phyloP scores from a whole-genome alignment of 257 asterid species.

The Solanum piurae region DNA sequence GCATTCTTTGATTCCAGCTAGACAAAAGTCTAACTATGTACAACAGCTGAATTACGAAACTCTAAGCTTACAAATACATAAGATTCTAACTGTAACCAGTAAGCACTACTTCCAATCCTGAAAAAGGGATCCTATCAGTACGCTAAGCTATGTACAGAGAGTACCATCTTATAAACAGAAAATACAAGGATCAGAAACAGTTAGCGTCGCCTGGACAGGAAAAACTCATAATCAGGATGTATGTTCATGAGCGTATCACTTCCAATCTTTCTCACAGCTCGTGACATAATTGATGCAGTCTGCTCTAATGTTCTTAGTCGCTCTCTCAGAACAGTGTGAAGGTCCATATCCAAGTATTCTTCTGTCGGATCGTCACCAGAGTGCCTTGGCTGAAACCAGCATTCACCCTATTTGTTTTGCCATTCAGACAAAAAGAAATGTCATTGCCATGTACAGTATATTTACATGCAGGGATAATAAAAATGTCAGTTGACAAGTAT shows the following conservation, averaged over 20 bases:
- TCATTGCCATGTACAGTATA: not conserved
- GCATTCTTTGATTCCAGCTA: not conserved
- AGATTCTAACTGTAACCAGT: not conserved
- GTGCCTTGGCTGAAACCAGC: conserved; percentile 21
- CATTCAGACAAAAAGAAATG: not conserved
- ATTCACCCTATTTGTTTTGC: conserved; percentile 14
- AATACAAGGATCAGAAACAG: not conserved
- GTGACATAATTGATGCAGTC: conserved; percentile 16
- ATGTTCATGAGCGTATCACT: not conserved
- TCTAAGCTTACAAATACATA: not conserved
- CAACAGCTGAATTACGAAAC: not conserved
- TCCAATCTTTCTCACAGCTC: conserved; percentile 6
- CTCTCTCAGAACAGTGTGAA: conserved; percentile 1
- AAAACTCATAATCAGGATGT: conserved; percentile 25
- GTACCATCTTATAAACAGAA: not conserved
- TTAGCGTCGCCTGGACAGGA: conserved; percentile 7
- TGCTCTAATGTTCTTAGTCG: conserved; percentile 12
- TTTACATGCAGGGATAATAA: not conserved
- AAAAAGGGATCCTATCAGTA: not conserved
- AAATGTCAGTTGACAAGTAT: not conserved
- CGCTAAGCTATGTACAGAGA: not conserved
- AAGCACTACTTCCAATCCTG: not conserved
- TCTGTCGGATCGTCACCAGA: not conserved
- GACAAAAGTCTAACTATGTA: not conserved
- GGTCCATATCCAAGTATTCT: not conserved